These are phyloP conservation scores for Botrytis fabae DNA, from an alignment of 2,329 filamentous ascomycete species.

Conservation along the genomic window DNA sequence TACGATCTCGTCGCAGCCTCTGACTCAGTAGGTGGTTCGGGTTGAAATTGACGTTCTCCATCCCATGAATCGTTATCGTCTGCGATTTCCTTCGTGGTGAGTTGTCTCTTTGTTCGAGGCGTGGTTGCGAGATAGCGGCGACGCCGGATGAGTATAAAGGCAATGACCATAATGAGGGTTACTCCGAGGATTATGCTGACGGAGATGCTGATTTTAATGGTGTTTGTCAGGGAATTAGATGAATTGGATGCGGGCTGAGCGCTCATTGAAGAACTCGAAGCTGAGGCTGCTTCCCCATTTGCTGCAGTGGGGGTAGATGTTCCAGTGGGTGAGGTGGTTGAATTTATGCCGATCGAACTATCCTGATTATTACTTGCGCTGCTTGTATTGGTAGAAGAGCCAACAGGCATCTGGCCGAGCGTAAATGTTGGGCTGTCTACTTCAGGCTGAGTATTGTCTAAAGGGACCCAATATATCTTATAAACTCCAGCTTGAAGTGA, in stretches of 20 bases:
- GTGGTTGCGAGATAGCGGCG: neutral
- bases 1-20: neutral
- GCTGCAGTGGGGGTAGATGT: too few species aligned
- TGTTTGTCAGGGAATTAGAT: neutral
- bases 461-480: slow-evolving; percentile 1
- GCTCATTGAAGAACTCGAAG: too few species aligned
- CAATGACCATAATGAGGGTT: neutral
- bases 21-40: neutral
- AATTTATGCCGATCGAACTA: neutral
- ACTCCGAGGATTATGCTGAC: neutral
- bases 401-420: neutral
- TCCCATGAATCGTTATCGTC: slow-evolving; percentile 1
- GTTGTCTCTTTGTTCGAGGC: neutral
- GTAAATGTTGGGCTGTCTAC: slow-evolving; percentile 3
- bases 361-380: neutral
- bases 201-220: neutral
- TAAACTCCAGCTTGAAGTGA: neutral
- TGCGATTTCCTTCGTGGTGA: neutral
- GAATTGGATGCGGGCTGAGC: neutral
- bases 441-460: neutral
- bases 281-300: neutral
- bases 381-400: neutral
- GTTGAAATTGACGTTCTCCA: neutral
- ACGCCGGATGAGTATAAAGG: neutral
- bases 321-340: neutral